Conservation (phyloP, 306 rosid genomes). For the Corylus americana region DNA sequence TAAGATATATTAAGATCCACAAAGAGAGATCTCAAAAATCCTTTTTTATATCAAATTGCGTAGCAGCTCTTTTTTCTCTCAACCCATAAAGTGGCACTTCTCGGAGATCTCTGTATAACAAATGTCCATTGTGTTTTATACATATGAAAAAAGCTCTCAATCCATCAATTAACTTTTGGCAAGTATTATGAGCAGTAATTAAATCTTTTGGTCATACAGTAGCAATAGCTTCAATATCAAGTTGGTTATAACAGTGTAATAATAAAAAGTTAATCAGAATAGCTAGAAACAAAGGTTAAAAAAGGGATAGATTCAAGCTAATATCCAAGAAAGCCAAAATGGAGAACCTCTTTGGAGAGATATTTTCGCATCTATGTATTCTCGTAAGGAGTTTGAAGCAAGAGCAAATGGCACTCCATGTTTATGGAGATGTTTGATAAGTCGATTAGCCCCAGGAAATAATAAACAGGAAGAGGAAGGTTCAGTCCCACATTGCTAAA, state of each 20-base stretch:
- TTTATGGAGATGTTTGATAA: slow-evolving; percentile 62
- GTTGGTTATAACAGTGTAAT: background rate
- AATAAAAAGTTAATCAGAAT: background rate
- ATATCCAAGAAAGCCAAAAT: slow-evolving; percentile 9
- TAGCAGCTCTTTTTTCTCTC: background rate
- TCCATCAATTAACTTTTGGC: background rate
- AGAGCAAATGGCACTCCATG: slow-evolving; percentile 70
- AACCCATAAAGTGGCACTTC: background rate
- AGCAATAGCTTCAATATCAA: background rate
- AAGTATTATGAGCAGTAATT: background rate
- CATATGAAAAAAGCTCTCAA: background rate
- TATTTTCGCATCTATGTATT: slow-evolving; percentile 60
- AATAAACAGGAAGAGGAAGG: no score
- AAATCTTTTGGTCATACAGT: background rate
- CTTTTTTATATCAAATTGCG: background rate
- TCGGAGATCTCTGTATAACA: background rate
- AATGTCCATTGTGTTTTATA: background rate
- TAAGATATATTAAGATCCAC: background rate
- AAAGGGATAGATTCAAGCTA: background rate
- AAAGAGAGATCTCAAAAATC: background rate
- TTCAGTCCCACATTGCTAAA: no score
- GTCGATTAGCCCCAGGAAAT: slow-evolving; percentile 75
- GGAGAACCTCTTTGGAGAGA: slow-evolving; percentile 53
- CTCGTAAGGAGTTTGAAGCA: slow-evolving; percentile 74
- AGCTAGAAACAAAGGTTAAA: background rate